These are phyloP conservation scores for Penicillium frequentans DNA, from an alignment of 2,329 filamentous ascomycete species.

Conservation along the genomic window DNA sequence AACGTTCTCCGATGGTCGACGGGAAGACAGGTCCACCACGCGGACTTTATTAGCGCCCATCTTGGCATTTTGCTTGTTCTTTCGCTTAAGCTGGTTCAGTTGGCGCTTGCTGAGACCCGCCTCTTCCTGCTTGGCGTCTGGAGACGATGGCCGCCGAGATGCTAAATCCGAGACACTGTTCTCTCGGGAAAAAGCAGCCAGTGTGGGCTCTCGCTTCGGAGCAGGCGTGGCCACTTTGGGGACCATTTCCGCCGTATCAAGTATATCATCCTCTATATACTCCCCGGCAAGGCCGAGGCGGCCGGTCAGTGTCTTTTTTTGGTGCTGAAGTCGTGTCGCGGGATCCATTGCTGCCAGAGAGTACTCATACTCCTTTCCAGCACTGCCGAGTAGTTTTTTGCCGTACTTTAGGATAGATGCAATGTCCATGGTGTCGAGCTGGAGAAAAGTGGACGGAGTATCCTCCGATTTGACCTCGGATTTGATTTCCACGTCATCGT, in stretches of 20 bases:
- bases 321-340: slow-evolving; percentile 74
- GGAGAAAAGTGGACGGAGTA: slow-evolving; percentile 54
- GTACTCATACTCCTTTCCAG: slow-evolving; percentile 80
- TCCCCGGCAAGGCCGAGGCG: slow-evolving; percentile 83
- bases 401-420: slow-evolving; percentile 78
- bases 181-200: slow-evolving; percentile 41
- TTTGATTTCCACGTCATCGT: slow-evolving; percentile 43
- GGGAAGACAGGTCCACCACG: slow-evolving; percentile 79
- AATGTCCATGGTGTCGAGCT: slow-evolving; percentile 74
- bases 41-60: slow-evolving; percentile 86
- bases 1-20: slow-evolving; percentile 64
- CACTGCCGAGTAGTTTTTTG: slow-evolving; percentile 77
- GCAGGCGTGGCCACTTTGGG: slow-evolving; percentile 42
- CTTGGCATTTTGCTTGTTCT: slow-evolving; percentile 86
- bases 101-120: slow-evolving; percentile 83
- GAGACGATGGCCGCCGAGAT: slow-evolving; percentile 46
- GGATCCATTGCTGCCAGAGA: slow-evolving; percentile 79
- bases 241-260: slow-evolving; percentile 62
- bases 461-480: slow-evolving; percentile 43
- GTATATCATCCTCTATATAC: slow-evolving; percentile 79
- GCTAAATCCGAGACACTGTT: slow-evolving; percentile 47
- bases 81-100: slow-evolving; percentile 90
- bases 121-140: slow-evolving; percentile 61
- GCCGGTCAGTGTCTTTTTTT: slow-evolving; percentile 82
- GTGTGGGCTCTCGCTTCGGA: slow-evolving; percentile 54